These are phyloP conservation scores for Cutaneotrichosporon spelunceum DNA, from an alignment of 1,284 basidiomycete genomes.

Conservation along the genomic window DNA sequence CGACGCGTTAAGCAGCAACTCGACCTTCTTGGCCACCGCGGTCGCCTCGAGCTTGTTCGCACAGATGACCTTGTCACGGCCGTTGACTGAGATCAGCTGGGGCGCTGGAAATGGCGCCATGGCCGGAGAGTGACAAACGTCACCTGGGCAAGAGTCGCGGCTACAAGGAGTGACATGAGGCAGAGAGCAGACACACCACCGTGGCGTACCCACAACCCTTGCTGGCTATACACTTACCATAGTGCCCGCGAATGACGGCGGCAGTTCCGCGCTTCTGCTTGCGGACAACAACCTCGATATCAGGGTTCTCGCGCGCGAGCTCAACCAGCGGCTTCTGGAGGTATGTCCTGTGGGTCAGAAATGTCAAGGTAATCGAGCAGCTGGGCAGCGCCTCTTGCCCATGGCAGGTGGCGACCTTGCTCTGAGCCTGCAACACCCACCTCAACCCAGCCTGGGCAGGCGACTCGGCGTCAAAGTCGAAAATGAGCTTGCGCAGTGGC, in stretches of 20 bases:
- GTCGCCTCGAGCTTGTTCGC: slow-evolving; percentile 50
- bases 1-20: slow-evolving; percentile 46
- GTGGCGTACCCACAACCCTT: too few species aligned
- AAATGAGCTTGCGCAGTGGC: slow-evolving; percentile 46
- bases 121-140: too few species aligned
- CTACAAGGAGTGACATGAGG: too few species aligned
- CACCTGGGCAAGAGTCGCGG: too few species aligned
- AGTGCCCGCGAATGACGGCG: slow-evolving; percentile 51
- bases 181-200: too few species aligned
- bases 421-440: slow-evolving; percentile 25
- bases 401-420: too few species aligned
- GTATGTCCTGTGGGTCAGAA: slow-evolving; percentile 20
- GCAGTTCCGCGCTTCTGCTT: slow-evolving; percentile 47
- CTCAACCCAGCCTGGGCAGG: slow-evolving; percentile 42
- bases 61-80: slow-evolving; percentile 55
- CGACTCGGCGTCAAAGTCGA: slow-evolving; percentile 47
- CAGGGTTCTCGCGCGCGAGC: slow-evolving; percentile 49
- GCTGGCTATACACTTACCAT: slow-evolving; percentile 40
- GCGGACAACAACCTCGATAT: slow-evolving; percentile 52
- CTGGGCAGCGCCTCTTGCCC: too few species aligned
- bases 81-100: slow-evolving; percentile 45
- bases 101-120: too few species aligned
- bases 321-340: slow-evolving; percentile 19
- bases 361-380: too few species aligned
- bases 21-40: slow-evolving; percentile 50